These are phyloP conservation scores for Marsdenia floribunda DNA, from an alignment of 257 asterid genomes.

Conservation along the genomic window DNA sequence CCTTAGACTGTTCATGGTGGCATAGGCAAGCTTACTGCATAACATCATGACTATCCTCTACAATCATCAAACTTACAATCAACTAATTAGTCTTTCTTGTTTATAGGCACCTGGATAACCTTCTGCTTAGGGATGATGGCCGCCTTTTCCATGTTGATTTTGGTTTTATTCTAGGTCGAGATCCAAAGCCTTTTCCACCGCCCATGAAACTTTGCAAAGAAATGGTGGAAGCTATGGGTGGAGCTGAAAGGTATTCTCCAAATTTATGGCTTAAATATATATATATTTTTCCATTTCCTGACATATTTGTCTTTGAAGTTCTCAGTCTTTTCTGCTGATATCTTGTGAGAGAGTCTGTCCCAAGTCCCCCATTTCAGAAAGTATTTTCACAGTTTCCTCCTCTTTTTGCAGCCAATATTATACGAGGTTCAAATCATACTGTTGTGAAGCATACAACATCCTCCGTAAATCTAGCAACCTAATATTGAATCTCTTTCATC, in stretches of 20 bases:
- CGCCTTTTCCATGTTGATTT: conserved; percentile 96
- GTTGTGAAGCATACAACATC: conserved; percentile 98
- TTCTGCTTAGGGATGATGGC: conserved; percentile 92
- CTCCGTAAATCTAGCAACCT: conserved; percentile 98
- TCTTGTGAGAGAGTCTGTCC: too few relatives aligned
- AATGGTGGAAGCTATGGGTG: conserved; percentile 99
- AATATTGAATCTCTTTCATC: conserved; percentile 72
- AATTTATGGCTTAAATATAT: background rate
- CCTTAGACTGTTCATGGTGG: too few relatives aligned
- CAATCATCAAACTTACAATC: background rate
- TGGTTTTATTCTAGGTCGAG: conserved; percentile 90
- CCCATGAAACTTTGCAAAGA: conserved; percentile 99
- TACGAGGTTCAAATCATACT: conserved; percentile 90
- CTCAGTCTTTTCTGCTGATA: background rate
- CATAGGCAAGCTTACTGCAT: too few relatives aligned
- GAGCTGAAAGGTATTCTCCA: conserved; percentile 77
- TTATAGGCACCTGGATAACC: conserved; percentile 92
- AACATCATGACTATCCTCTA: background rate
- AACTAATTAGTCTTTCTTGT: conserved; percentile 22
- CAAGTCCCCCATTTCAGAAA: background rate
- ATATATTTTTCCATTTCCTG: background rate
- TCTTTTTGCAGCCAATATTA: conserved; percentile 74
- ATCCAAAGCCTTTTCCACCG: conserved; percentile 98
- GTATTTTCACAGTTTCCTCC: conserved; percentile 7
- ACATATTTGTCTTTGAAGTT: background rate